A percentile compares a stretch with the other conserved stretches of the same genome.
Evolutionary conservation across 371 early-diverging fungal species (phyloP).

Genomic region (Encephalitozoon hellem): DNA sequence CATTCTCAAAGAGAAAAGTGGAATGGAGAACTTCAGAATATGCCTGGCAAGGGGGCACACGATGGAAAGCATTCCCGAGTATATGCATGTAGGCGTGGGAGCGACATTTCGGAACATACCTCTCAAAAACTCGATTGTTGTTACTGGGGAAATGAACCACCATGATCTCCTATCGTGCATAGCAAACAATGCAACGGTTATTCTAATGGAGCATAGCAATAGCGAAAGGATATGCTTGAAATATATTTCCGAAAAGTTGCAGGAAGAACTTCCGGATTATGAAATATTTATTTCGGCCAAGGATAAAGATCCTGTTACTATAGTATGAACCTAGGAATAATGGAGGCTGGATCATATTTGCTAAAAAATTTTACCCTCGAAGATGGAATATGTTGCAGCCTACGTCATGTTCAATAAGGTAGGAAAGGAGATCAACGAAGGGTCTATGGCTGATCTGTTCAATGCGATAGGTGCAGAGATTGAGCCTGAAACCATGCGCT

Average conservation of each 20-base stretch:
- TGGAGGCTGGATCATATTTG: background rate
- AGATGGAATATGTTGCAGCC: constrained; percentile 46
- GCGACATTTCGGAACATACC: constrained; percentile 71
- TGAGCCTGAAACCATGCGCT: constrained; percentile 18
- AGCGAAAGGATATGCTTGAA: constrained; percentile 81
- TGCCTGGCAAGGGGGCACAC: constrained; percentile 15
- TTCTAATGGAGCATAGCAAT: constrained; percentile 81
- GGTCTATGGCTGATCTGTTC: constrained; percentile 10
- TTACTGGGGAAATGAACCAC: constrained; percentile 87
- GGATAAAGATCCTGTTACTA: constrained; percentile 56
- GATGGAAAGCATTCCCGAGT: constrained; percentile 57
- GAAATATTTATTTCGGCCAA: constrained; percentile 41
- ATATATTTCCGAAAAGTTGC: constrained; percentile 17
- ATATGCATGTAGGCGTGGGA: constrained; percentile 74
- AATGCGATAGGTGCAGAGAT: constrained; percentile 14
- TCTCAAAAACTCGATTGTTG: constrained; percentile 66
- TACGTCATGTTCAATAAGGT: constrained; percentile 10
- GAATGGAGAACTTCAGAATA: constrained; percentile 4
- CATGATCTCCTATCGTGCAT: constrained; percentile 75
- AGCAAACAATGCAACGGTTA: constrained; percentile 68
- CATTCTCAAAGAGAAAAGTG: constrained; percentile 16
- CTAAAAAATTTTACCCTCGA: constrained; percentile 38
- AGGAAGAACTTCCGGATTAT: constrained; percentile 21
- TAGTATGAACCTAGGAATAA: background rate
- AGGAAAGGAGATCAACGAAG: constrained; percentile 9